phyloP scores from a whole-genome alignment of 495 filamentous ascomycete genomes.

The Amorphotheca resinae region DNA sequence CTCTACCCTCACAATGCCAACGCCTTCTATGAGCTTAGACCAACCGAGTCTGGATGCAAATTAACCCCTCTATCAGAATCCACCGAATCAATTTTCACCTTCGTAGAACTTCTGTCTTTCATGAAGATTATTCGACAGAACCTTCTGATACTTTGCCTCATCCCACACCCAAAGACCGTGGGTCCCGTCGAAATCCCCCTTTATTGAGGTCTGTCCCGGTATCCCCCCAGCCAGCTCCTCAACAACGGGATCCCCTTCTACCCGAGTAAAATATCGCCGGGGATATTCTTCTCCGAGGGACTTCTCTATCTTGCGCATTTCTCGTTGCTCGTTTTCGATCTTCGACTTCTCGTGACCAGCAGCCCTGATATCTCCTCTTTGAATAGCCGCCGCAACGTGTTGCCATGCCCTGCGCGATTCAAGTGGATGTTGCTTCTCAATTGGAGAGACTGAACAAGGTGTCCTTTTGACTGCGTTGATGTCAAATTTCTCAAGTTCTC shows the following conservation, averaged over 20 bases:
- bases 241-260: conserved; percentile 10
- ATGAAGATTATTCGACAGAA: conserved; percentile 9
- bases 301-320: conserved; percentile 70
- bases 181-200: conserved; percentile 6
- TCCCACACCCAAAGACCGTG: conserved; percentile 28
- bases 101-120: conserved; percentile 21
- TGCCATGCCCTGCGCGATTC: conserved; percentile 85
- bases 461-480: conserved; percentile 48
- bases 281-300: conserved; percentile 70
- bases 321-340: conserved; percentile 85
- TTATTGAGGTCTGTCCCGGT: conserved; percentile 3
- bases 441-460: conserved; percentile 55
- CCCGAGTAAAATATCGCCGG: conserved; percentile 62
- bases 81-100: conserved; percentile 11
- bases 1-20: conserved; percentile 1
- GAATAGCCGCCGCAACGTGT: conserved; percentile 69
- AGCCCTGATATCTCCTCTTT: conserved; percentile 69
- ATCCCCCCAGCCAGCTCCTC: conserved; percentile 10
- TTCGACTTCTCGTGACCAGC: conserved; percentile 68
- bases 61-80: conserved; percentile 22
- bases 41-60: conserved; percentile 7
- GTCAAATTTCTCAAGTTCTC: conserved; percentile 55
- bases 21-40: not conserved
- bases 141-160: conserved; percentile 19
- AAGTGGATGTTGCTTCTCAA: conserved; percentile 74